These are phyloP conservation scores for Spinellus fusiger DNA, from an alignment of 192 early-diverging fungal genomes.

Conservation along the genomic window DNA sequence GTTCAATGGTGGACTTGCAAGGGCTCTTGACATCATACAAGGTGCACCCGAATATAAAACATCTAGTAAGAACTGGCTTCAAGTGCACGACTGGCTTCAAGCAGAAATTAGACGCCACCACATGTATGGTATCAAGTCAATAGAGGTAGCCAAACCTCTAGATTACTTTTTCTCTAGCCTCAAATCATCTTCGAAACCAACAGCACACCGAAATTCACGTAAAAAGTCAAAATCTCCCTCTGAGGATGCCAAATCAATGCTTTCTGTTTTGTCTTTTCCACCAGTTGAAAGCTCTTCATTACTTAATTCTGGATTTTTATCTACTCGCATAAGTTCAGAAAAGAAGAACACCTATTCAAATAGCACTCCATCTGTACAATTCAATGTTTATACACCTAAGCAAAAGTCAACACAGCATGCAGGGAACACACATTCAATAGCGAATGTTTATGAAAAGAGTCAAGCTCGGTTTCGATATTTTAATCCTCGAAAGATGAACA, in stretches of 20 bases:
- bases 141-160: neutral
- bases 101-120: conserved; percentile 21
- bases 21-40: conserved; percentile 12
- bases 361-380: neutral
- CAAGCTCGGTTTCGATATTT: conserved; percentile 35
- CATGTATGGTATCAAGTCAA: conserved; percentile 2
- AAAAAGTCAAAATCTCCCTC: neutral
- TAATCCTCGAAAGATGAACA: conserved; percentile 32
- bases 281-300: conserved; percentile 1
- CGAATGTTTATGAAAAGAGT: conserved; percentile 10
- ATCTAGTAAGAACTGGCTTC: conserved; percentile 15
- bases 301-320: neutral
- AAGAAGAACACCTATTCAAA: neutral
- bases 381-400: conserved; percentile 1
- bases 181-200: neutral
- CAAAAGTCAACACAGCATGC: conserved; percentile 2
- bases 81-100: conserved; percentile 28
- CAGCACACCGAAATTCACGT: neutral
- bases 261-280: conserved; percentile 12
- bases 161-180: conserved; percentile 7
- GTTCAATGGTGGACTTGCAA: conserved; percentile 14
- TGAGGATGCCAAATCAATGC: neutral
- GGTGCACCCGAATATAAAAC: conserved; percentile 16
- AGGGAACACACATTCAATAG: neutral
- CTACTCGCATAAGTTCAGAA: neutral